Evolutionary conservation across 805 yeast species (phyloP).

Genomic region (Barnettozyma californica): DNA sequence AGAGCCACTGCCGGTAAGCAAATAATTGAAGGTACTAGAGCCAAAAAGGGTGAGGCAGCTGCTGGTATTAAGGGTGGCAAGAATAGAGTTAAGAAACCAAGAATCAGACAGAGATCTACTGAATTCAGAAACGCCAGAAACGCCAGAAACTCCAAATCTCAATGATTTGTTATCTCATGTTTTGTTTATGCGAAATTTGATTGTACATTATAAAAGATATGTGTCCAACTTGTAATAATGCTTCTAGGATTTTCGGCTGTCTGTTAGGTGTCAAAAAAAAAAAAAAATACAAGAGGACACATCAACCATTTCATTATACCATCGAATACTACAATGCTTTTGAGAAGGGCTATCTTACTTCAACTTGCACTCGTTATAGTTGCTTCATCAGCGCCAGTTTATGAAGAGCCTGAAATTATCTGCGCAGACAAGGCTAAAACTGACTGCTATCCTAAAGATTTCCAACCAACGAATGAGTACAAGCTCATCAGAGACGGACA

Average conservation of each 20-base stretch:
- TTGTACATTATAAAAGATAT: neutral
- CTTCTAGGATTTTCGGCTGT: neutral
- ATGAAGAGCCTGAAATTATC: conserved; percentile 18
- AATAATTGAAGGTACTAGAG: conserved; percentile 70
- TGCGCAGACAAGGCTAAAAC: conserved; percentile 38
- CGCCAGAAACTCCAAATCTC: neutral
- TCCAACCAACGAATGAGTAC: conserved; percentile 68
- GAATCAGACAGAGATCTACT: conserved; percentile 40
- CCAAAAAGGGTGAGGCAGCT: conserved; percentile 58
- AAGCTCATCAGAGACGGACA: conserved; percentile 65
- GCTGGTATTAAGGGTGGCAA: conserved; percentile 57
- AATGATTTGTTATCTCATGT: neutral
- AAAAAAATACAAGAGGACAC: neutral
- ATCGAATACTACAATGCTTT: neutral
- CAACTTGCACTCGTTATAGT: conserved; percentile 1
- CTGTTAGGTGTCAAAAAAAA: neutral
- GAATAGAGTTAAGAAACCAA: conserved; percentile 42
- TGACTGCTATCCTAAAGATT: conserved; percentile 60
- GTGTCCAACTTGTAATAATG: neutral
- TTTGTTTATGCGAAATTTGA: neutral
- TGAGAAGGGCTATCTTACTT: neutral
- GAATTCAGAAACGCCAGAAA: conserved; percentile 32
- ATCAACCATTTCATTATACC: neutral
- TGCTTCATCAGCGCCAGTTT: conserved; percentile 5
- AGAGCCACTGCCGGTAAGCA: conserved; percentile 58